phyloP scores from a whole-genome alignment of 768 basidiomycete genomes.

The Collybia sp. region DNA sequence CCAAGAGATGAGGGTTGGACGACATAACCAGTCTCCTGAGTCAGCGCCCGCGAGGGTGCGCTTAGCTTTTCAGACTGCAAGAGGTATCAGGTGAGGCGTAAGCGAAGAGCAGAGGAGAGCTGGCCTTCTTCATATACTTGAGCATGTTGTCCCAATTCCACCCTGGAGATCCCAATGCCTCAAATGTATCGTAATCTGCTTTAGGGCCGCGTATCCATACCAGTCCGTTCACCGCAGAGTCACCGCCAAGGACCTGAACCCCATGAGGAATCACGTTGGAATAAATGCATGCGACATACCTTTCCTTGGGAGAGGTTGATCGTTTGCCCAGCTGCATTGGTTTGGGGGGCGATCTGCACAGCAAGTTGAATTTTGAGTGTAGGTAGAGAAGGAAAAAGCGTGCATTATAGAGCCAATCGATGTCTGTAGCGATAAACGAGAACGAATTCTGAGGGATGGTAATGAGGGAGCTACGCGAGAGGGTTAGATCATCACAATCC shows the following conservation, averaged over 20 bases:
- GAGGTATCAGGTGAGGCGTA: neutral
- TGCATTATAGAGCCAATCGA: slow-evolving; percentile 21
- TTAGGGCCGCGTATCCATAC: slow-evolving; percentile 26
- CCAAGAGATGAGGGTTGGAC: slow-evolving; percentile 17
- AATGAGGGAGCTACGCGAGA: slow-evolving; percentile 13
- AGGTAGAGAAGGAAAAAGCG: neutral
- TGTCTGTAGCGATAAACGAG: slow-evolving; percentile 19
- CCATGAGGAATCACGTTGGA: neutral
- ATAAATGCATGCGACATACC: slow-evolving; percentile 6
- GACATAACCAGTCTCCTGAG: slow-evolving; percentile 17
- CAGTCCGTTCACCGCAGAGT: slow-evolving; percentile 28
- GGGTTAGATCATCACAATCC: neutral
- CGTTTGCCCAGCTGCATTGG: slow-evolving; percentile 13
- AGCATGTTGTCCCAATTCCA: slow-evolving; percentile 35
- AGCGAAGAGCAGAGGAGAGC: neutral
- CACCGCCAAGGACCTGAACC: slow-evolving; percentile 28
- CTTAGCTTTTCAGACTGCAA: slow-evolving; percentile 22
- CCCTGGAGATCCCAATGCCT: slow-evolving; percentile 18
- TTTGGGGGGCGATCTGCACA: slow-evolving; percentile 17
- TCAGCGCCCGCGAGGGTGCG: slow-evolving; percentile 12
- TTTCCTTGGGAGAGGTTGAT: slow-evolving; percentile 24
- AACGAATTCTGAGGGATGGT: slow-evolving; percentile 23
- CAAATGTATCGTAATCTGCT: slow-evolving; percentile 24
- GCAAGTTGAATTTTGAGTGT: neutral
- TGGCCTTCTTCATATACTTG: slow-evolving; percentile 25